Percentiles rank a stretch among this genome's conserved stretches.
Evolutionary conservation across 2,329 filamentous ascomycete genomes (phyloP).

Genomic region (Colletotrichum sp.): DNA sequence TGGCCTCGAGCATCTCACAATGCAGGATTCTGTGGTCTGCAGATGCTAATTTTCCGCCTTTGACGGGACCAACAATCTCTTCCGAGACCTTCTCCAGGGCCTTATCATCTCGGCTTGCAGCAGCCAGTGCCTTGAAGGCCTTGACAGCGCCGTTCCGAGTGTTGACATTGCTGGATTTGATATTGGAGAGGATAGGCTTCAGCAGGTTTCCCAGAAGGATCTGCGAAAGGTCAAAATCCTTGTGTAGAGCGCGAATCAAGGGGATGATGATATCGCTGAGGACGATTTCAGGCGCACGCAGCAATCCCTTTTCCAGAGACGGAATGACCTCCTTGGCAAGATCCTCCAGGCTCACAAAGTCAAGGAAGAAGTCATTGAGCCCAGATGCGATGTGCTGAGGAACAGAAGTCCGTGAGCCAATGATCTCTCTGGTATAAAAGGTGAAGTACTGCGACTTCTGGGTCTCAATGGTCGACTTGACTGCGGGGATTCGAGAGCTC

Average conservation of each 20-base stretch:
- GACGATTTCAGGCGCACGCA: conserved; percentile 89
- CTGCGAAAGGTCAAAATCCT: conserved; percentile 76
- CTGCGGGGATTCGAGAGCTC: conserved; percentile 70
- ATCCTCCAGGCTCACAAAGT: conserved; percentile 76
- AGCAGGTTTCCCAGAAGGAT: conserved; percentile 74
- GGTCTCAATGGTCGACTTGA: conserved; percentile 65
- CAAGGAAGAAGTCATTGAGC: conserved; percentile 80
- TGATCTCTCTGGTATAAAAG: conserved; percentile 85
- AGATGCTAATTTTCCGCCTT: conserved; percentile 80
- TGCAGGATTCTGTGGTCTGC: conserved; percentile 85
- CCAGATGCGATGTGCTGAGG: conserved; percentile 74
- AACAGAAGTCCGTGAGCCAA: conserved; percentile 76
- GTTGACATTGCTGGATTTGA: conserved; percentile 84
- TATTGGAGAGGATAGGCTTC: conserved; percentile 86
- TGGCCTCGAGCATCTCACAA: conserved; percentile 75
- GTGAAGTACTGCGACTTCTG: conserved; percentile 76
- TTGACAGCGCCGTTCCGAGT: conserved; percentile 78
- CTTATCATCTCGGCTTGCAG: conserved; percentile 60
- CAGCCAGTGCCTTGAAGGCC: conserved; percentile 74
- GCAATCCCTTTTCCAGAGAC: conserved; percentile 83
- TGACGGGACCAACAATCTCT: conserved; percentile 80
- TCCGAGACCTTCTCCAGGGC: conserved; percentile 71
- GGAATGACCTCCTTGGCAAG: conserved; percentile 78
- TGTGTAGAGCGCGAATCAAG: conserved; percentile 72
- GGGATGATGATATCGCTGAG: conserved; percentile 78